These are phyloP conservation scores for Scenedesmus sp. DNA, from an alignment of 163 green algal species.

Conservation along the genomic window DNA sequence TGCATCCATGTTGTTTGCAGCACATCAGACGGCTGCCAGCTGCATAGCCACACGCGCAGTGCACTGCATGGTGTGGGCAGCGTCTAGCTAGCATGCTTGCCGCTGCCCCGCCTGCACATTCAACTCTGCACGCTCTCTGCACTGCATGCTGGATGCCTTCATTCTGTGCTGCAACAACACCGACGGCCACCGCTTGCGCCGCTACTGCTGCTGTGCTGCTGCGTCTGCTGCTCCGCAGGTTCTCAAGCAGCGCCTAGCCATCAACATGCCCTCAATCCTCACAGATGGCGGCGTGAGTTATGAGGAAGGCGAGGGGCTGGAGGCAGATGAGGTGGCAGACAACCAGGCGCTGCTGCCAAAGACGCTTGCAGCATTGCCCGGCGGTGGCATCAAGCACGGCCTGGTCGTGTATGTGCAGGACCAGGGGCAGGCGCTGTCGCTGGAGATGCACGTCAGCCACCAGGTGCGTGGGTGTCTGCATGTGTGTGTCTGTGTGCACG, in stretches of 20 bases:
- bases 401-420: conserved; percentile 78
- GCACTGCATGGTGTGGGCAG: background rate
- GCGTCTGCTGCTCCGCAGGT: conserved; percentile 64
- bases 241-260: conserved; percentile 82
- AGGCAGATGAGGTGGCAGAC: conserved; percentile 77
- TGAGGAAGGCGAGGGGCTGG: conserved; percentile 81
- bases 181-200: no score
- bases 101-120: background rate
- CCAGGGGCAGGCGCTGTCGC: conserved; percentile 70
- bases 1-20: no score
- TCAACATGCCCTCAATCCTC: conserved; percentile 81
- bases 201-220: background rate
- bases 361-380: conserved; percentile 76
- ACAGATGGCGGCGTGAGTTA: conserved; percentile 66
- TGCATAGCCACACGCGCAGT: background rate
- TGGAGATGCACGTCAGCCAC: conserved; percentile 44
- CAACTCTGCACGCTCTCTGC: no score
- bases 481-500: background rate
- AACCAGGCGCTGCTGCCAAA: conserved; percentile 70
- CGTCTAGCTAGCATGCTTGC: background rate
- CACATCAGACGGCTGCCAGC: background rate
- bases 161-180: no score
- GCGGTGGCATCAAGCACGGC: conserved; percentile 75
- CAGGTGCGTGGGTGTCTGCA: conserved; percentile 32
- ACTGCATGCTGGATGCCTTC: no score